Conservation (phyloP, 208 protist genomes). For the Wallacemonas sp. region DNA sequence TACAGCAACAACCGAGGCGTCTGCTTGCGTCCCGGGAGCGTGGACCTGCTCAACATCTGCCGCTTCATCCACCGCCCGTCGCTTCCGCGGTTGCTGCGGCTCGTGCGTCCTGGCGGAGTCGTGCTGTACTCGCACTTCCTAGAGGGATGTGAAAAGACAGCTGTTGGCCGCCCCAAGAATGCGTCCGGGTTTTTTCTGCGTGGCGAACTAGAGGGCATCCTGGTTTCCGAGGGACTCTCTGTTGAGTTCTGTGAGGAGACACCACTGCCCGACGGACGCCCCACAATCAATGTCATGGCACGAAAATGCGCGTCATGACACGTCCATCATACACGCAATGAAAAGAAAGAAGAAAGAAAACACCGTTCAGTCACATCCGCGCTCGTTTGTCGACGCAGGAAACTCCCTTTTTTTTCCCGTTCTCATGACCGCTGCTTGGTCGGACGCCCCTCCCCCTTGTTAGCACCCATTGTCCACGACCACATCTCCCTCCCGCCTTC, state of each 20-base stretch:
- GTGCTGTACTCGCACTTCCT: constrained; percentile 61
- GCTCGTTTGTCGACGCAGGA: too few species aligned
- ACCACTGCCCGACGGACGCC: not conserved
- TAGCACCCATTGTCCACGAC: too few species aligned
- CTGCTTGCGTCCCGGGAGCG: constrained; percentile 17
- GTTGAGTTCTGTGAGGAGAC: not conserved
- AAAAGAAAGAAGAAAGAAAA: too few species aligned
- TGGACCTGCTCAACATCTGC: constrained; percentile 53
- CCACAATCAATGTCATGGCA: not conserved
- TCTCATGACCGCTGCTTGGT: too few species aligned
- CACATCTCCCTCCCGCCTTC: too few species aligned
- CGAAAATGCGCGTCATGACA: too few species aligned
- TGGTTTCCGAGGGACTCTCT: constrained; percentile 6
- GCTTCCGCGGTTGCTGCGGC: constrained; percentile 17
- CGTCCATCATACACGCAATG: too few species aligned
- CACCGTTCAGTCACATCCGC: too few species aligned
- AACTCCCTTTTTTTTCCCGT: too few species aligned
- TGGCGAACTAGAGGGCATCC: constrained; percentile 35
- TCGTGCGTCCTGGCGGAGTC: constrained; percentile 30
- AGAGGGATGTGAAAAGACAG: constrained; percentile 41
- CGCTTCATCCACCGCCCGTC: constrained; percentile 47
- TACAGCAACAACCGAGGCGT: constrained; percentile 13
- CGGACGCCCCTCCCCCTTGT: too few species aligned
- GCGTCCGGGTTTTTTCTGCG: constrained; percentile 28
- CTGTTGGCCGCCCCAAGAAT: constrained; percentile 35